These are phyloP conservation scores for Dothistroma septosporum DNA, from an alignment of 2,329 filamentous ascomycete species.

Conservation along the genomic window DNA sequence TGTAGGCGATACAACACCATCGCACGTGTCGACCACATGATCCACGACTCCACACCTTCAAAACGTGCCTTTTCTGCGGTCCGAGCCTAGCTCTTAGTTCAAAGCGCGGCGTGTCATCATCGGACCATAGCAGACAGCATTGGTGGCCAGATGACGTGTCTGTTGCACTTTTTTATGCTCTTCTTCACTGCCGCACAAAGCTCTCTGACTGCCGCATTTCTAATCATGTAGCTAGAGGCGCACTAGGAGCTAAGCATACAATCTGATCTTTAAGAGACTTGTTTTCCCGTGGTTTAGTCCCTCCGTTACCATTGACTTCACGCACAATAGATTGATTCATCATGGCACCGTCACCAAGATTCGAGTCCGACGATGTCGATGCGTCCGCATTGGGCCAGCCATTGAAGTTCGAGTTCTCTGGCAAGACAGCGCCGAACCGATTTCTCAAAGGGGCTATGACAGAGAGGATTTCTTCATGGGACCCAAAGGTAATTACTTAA, in stretches of 20 bases:
- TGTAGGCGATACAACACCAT: background rate
- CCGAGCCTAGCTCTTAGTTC: background rate
- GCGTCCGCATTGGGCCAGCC: slow-evolving; percentile 41
- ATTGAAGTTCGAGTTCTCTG: slow-evolving; percentile 47
- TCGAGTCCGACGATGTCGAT: slow-evolving; percentile 40
- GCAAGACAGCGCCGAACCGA: slow-evolving; percentile 58
- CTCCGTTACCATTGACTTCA: background rate
- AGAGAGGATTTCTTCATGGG: slow-evolving; percentile 60
- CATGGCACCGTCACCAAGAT: slow-evolving; percentile 39
- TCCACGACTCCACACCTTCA: background rate
- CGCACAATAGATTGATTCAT: slow-evolving; percentile 9
- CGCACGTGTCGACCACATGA: background rate
- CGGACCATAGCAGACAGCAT: background rate
- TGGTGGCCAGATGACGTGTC: background rate
- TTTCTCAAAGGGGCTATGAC: slow-evolving; percentile 66
- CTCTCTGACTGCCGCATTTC: slow-evolving; percentile 1
- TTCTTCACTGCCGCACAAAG: background rate
- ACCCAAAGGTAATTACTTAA: slow-evolving; percentile 36
- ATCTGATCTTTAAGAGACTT: background rate
- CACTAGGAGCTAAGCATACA: background rate
- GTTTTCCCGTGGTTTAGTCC: background rate
- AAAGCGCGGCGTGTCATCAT: background rate
- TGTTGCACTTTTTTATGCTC: background rate
- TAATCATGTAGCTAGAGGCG: background rate
- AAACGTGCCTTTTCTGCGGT: background rate